Conservation (phyloP, 2,329 filamentous ascomycete species). For the Fusarium fujikuroi region DNA sequence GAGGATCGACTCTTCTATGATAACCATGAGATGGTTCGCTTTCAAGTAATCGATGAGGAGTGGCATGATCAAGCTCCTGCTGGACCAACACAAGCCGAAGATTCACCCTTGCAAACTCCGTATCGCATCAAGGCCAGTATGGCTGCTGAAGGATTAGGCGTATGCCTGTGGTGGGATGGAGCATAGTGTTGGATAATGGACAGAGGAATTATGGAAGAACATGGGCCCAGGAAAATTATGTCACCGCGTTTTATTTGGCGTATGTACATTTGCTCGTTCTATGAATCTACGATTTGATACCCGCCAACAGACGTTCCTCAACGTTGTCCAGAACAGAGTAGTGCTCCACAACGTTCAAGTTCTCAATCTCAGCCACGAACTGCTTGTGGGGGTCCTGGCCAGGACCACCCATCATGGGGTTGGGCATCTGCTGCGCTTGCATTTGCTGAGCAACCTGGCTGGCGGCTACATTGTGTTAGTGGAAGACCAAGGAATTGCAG, state of each 20-base stretch:
- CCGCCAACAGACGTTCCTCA: constrained; percentile 81
- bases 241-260: constrained; percentile 40
- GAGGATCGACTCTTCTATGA: constrained; percentile 85
- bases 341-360: constrained; percentile 93
- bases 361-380: constrained; percentile 92
- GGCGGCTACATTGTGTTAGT: constrained; percentile 69
- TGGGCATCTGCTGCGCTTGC: constrained; percentile 67
- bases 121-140: constrained; percentile 76
- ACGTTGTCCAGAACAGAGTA: constrained; percentile 90
- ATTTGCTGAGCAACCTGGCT: constrained; percentile 94
- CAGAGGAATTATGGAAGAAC: constrained; percentile 7
- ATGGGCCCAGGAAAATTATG: constrained; percentile 19
- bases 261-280: constrained; percentile 43
- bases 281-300: constrained; percentile 54
- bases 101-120: constrained; percentile 71
- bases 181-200: constrained; percentile 32
- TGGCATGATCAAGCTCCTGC: constrained; percentile 90
- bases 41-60: constrained; percentile 85
- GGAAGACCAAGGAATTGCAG: neutral
- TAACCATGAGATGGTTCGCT: constrained; percentile 86
- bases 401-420: constrained; percentile 83
- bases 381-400: constrained; percentile 96
- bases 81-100: constrained; percentile 71
- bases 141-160: constrained; percentile 70
- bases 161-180: constrained; percentile 72